Conservation (phyloP, 768 basidiomycete genomes). For the Royoungia palumana region DNA sequence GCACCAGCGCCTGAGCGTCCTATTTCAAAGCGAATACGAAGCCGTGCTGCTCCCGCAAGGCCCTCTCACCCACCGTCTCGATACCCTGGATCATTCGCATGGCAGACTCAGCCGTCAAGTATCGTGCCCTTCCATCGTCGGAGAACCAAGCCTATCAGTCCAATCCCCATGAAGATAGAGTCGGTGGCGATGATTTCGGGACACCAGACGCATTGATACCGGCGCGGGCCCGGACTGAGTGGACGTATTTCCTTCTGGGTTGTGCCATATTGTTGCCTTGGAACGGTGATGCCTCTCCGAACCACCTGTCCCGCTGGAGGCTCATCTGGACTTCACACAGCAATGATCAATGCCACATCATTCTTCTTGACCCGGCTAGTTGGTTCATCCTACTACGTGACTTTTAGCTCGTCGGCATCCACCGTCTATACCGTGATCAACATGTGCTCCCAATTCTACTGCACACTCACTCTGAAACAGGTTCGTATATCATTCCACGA, state of each 20-base stretch:
- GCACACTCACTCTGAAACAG: constrained; percentile 64
- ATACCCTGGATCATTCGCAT: constrained; percentile 5
- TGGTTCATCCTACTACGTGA: constrained; percentile 51
- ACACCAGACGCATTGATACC: constrained; percentile 23
- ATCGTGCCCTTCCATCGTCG: constrained; percentile 20
- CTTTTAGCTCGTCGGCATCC: constrained; percentile 67
- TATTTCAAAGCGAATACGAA: too few species aligned
- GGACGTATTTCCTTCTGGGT: constrained; percentile 73
- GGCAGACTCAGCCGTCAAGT: constrained; percentile 10
- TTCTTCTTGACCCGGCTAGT: constrained; percentile 73
- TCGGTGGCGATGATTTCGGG: constrained; percentile 8
- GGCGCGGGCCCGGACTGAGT: constrained; percentile 46
- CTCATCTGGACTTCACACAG: constrained; percentile 37
- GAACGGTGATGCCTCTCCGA: constrained; percentile 62
- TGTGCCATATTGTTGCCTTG: constrained; percentile 81
- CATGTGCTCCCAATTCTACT: constrained; percentile 70
- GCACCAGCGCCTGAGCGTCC: too few species aligned
- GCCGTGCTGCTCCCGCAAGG: not conserved
- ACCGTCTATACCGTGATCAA: constrained; percentile 61
- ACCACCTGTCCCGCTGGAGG: not conserved
- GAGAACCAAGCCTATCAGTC: constrained; percentile 5
- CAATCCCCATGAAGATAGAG: not conserved
- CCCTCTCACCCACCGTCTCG: not conserved
- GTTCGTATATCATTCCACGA: constrained; percentile 36
- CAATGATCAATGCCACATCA: constrained; percentile 80